phyloP scores from a whole-genome alignment of 441 rosid genomes.

The Monsonia emarginata region DNA sequence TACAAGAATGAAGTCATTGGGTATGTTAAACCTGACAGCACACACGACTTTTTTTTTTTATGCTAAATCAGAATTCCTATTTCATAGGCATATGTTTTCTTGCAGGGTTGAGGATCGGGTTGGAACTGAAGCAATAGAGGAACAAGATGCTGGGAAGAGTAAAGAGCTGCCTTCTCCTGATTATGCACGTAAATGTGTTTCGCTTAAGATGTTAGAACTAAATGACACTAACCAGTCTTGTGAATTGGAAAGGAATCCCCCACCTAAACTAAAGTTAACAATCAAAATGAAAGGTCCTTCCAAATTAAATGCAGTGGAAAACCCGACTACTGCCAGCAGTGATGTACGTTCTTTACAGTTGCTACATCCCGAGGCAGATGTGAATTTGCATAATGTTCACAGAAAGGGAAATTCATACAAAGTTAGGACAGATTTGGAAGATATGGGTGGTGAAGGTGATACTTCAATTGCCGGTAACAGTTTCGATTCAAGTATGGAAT shows the following conservation, averaged over 20 bases:
- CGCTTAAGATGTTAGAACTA: conserved; percentile 17
- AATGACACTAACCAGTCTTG: conserved; percentile 23
- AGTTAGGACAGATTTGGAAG: conserved; percentile 21
- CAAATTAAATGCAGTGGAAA: conserved; percentile 31
- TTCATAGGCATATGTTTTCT: conserved; percentile 24
- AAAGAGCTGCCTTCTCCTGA: conserved; percentile 19
- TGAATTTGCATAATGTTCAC: conserved; percentile 10
- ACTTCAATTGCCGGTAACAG: conserved; percentile 21
- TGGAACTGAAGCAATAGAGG: conserved; percentile 23
- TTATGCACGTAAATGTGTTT: conserved; percentile 20
- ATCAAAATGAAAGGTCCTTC: conserved; percentile 37
- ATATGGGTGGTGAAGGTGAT: conserved; percentile 26
- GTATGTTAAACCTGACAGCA: conserved; percentile 33
- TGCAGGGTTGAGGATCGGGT: conserved; percentile 42
- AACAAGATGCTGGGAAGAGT: conserved; percentile 19
- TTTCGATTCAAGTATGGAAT: conserved; percentile 24
- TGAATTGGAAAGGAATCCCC: conserved; percentile 36
- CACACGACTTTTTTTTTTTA: conserved; percentile 14
- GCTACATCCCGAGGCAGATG: conserved; percentile 18
- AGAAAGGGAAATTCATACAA: conserved; percentile 19
- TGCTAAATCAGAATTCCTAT: conserved; percentile 9
- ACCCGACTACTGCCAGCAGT: conserved; percentile 22
- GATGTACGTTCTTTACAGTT: conserved; percentile 20
- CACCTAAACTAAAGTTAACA: conserved; percentile 44
- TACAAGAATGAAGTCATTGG: conserved; percentile 26